Evolutionary conservation across 169 alveolate genomes (phyloP).

Genomic region (Plasmodium fragile): DNA sequence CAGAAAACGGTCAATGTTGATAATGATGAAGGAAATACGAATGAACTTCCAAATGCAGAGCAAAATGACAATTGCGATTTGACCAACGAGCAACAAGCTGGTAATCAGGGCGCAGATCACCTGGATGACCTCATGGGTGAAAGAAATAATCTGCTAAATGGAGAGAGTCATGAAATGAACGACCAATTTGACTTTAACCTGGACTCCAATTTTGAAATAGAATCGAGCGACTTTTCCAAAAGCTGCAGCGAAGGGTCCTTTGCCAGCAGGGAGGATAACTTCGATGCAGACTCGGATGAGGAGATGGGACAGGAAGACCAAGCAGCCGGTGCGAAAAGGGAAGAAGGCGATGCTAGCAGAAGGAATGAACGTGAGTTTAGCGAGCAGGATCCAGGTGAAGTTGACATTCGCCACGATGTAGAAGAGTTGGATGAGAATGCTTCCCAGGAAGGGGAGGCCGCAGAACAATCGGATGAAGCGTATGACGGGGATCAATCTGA

Average conservation of each 20-base stretch:
- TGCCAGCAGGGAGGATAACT: slow-evolving; percentile 11
- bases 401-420: background rate
- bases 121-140: background rate
- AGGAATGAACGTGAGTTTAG: background rate
- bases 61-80: slow-evolving; percentile 6
- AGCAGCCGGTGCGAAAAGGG: background rate
- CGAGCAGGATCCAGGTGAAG: slow-evolving; percentile 12
- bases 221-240: slow-evolving; percentile 69
- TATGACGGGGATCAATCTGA: slow-evolving; percentile 12
- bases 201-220: slow-evolving; percentile 62
- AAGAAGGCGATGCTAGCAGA: background rate
- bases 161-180: background rate
- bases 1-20: background rate
- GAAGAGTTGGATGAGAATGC: slow-evolving; percentile 1
- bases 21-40: background rate
- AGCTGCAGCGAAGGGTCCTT: slow-evolving; percentile 44
- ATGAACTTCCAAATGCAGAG: background rate
- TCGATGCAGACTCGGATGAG: slow-evolving; percentile 10
- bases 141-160: background rate
- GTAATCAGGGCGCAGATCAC: background rate
- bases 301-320: slow-evolving; percentile 18
- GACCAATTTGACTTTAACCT: slow-evolving; percentile 6
- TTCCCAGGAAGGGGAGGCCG: background rate
- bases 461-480: slow-evolving; percentile 8
- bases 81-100: background rate